Evolutionary conservation across 169 alveolate species (phyloP).

Genomic region (Condylostoma magnum): DNA sequence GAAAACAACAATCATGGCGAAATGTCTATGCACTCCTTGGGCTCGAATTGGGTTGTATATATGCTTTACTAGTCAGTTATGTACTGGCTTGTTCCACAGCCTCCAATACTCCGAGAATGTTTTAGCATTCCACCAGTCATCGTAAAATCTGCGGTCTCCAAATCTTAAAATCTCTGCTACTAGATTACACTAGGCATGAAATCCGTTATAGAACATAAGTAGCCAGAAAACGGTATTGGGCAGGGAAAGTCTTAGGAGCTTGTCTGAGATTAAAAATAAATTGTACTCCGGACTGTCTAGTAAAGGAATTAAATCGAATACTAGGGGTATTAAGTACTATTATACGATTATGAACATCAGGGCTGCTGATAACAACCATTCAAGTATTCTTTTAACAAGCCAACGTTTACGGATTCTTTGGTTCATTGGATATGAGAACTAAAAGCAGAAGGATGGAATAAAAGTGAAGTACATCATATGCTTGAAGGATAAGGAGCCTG

Average conservation of each 20-base stretch:
- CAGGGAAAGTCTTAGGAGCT: constrained; percentile 84
- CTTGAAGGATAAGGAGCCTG: background rate
- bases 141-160: constrained; percentile 93
- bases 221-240: constrained; percentile 94
- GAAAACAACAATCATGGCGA: constrained; percentile 49
- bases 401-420: constrained; percentile 6
- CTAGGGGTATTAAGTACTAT: constrained; percentile 2
- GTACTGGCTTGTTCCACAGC: constrained; percentile 92
- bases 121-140: constrained; percentile 96
- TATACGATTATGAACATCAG: background rate
- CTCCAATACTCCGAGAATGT: constrained; percentile 91
- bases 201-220: constrained; percentile 83
- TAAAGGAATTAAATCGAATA: background rate
- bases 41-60: constrained; percentile 90
- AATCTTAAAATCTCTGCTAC: constrained; percentile 92
- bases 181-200: constrained; percentile 92
- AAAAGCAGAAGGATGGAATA: constrained; percentile 30
- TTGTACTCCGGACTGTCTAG: background rate
- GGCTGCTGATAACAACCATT: background rate
- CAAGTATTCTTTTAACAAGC: constrained; percentile 19
- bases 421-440: constrained; percentile 6
- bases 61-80: constrained; percentile 90
- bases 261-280: constrained; percentile 2
- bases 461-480: constrained; percentile 1
- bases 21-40: constrained; percentile 71